Base-by-base conservation (phyloP, 2,329 filamentous ascomycete species). In the Westerdykella aurantiaca region DNA sequence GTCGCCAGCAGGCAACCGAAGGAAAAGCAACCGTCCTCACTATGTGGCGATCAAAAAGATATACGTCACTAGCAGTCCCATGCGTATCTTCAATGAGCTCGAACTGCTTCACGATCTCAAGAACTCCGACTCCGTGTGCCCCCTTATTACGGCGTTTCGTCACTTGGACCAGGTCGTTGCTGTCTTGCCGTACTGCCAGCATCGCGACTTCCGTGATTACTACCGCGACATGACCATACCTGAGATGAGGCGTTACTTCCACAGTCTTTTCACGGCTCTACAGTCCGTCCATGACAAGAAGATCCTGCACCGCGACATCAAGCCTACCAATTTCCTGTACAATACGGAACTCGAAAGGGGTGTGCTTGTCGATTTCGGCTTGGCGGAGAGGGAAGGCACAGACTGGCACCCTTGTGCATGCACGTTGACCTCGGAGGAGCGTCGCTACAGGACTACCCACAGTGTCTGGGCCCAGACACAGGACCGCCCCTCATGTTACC, bases 31-130 rank as follows among this genome's bases (percentile, higher is more conserved):
- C 66, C 53, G 54, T 39, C 75, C 85, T 18, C 87, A 85, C 63
- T 97, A 85, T 61, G 94, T 98, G 49, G 93, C 94, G 16, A 87
- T 98, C 69, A 98, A 98, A 73, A 98, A 98, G 73, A 98, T 98
- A 56, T 98, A 98, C 67, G 93, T 97, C 52, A 98, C 94, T 0
- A 96, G 90, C 50, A 96, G 89, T 54, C 93, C 93, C 0, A 78
- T 83, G 22, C 86, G 93, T 37, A 97, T 98, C 56, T 81, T 95
- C 62, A 98, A 98, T 70, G 93, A 98, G 69, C 82, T 98, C 14
- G 91, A 97, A 58, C 78, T 98, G 17, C 80, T 98, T 17, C 82
- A 95, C 63, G 89, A 95, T 63, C 79, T 98, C 7, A 81, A 86
- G 39, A 80, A 85, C 44, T 95, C 86, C 47, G 78, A 81, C 33